Evolutionary conservation across 441 rosid genomes (phyloP).

Genomic region (Brassica balearica): DNA sequence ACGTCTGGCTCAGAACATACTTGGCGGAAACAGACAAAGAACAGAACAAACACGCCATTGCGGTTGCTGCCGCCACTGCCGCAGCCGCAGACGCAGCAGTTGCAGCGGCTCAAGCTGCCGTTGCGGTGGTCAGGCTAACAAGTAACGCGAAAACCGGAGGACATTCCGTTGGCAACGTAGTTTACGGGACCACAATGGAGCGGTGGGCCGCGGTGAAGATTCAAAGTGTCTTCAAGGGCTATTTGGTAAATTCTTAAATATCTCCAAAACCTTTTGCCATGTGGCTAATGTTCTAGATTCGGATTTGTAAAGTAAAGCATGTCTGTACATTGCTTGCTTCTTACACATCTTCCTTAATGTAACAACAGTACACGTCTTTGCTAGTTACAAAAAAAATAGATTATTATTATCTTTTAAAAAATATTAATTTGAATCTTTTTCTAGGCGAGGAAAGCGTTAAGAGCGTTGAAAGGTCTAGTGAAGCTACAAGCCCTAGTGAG

Average conservation of each 20-base stretch:
- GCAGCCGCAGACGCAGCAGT: constrained; percentile 79
- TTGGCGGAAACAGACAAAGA: constrained; percentile 66
- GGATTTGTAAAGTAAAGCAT: constrained; percentile 25
- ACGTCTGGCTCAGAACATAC: constrained; percentile 72
- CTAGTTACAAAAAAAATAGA: not conserved
- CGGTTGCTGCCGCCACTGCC: constrained; percentile 79
- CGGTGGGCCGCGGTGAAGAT: constrained; percentile 65
- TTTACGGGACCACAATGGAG: constrained; percentile 43
- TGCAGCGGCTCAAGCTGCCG: constrained; percentile 83
- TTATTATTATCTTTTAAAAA: no score
- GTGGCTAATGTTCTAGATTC: constrained; percentile 43
- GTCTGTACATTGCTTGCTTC: constrained; percentile 40
- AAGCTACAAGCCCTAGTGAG: constrained; percentile 92
- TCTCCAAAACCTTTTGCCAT: constrained; percentile 28
- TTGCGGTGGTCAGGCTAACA: constrained; percentile 68
- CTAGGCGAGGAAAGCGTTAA: constrained; percentile 83
- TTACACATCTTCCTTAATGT: constrained; percentile 48
- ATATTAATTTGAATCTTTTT: constrained; percentile 5
- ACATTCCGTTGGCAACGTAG: constrained; percentile 28
- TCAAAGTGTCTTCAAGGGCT: constrained; percentile 65
- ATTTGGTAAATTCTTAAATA: constrained; percentile 58
- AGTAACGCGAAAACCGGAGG: constrained; percentile 53
- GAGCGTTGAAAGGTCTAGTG: constrained; percentile 89
- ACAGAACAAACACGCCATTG: constrained; percentile 93
- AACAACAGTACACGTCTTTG: constrained; percentile 43